Base-by-base conservation (phyloP, 805 yeast genomes). In the Saccharomycopsis schoenii region DNA sequence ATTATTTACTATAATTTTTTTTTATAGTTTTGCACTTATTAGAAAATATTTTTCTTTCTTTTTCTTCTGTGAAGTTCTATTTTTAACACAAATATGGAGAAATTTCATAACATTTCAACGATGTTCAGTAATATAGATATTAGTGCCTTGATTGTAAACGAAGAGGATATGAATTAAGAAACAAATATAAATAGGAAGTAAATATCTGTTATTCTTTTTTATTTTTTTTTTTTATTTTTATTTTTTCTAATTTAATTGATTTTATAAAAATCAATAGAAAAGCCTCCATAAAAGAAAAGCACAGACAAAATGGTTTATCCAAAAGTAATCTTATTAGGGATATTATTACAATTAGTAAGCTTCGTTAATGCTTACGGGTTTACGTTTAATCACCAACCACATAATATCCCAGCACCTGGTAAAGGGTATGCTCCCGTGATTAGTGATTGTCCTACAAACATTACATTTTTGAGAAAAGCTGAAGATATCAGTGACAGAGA, bases 361-460 rank as follows among this genome's bases (percentile, higher is more conserved):
- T 9, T 54, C 2, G 8, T 41, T n/a, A 54, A 39, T 17, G 42
- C 40, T 29, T 36, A 36, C 8, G 52, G 52, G n/a, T 47, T 47
- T 21, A 47, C 14, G 6, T 47, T 47, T 21, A 21, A 39, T n/a
- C 19, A 39, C 12, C 17, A n/a, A 39, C 42, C 58, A 40, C 0
- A 76, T 39, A 9, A 6, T n/a, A 80, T 61, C 74, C 81, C 0
- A 84, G 36, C 50, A n/a, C 21, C 42, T 14, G 58, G 42, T 39
- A 40, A 54, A 34, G 58, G 58, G 5, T 55, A 85, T 64, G 85
- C 85, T 1, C 89, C 89, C 0, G 84, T 81, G 0, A 70, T 72
- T 14, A 80, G 83, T 6, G 73, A 76, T 1, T 84, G 89, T 71
- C 87, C 84, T 60, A 56, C 69, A 1, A 42, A 25, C 36, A 55